Base-by-base conservation (phyloP, 2,329 filamentous ascomycete species). In the Sporothrix brasiliensis region DNA sequence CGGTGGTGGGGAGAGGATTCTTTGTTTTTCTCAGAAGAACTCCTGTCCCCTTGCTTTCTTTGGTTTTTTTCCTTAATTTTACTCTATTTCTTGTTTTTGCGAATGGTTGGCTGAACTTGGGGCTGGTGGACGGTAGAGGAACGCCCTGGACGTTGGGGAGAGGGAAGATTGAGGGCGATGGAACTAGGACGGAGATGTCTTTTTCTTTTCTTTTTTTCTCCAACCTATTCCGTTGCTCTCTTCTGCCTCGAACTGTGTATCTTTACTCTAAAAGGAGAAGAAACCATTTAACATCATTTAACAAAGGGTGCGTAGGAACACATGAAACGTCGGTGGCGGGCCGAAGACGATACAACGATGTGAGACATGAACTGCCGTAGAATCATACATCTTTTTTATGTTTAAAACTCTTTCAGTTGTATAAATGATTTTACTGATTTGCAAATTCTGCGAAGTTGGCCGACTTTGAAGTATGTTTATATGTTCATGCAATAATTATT, bases 241-340 rank as follows among this genome's bases (percentile, higher is more conserved):
- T 39, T 53, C 49, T 65, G 56, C 50, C 49, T 69, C 24, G 41
- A 68, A 56, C 68, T 70, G 50, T 71, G 72, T 71, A 68, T 68
- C 68, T 70, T 54, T 72, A 72, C 72, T 72, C 4, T 53, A 44
- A 52, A 47, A 60, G 63, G 61, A 66, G 56, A 58, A 61, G 58
- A 67, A 50, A 24, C 56, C 63, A 67, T 54, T 47, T 50, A 21
- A 61, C 63, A 70, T 61, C 50, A 16, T 47, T 30, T 56, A n/a
- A 56, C n/a, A 21, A 24, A 24, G 1, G 34, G 41, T 11, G 41
- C 41, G 14, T 44, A 13, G 41, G 41, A n/a, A n/a, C 30, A 21
- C 13, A 2, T 10, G 21, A 21, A 49, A 24, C 3, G 3, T 60
- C 16, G 13, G n/a, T 14, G 19, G 21, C 50, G 24, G 50, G 19